phyloP scores from a whole-genome alignment of 2,329 filamentous ascomycete species.

The Microsporum audouinii region DNA sequence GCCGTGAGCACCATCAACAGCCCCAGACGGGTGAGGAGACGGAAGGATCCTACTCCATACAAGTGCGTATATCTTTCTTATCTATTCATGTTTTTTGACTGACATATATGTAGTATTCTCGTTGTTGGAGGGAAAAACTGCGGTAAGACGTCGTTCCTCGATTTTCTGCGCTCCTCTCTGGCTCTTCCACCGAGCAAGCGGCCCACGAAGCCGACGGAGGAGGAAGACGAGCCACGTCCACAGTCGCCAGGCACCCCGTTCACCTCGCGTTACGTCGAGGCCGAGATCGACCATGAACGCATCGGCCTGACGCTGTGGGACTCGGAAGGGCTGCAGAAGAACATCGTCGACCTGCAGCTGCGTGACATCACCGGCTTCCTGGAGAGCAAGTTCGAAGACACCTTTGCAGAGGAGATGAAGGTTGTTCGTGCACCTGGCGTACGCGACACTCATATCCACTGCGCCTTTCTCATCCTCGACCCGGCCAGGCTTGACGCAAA shows the following conservation, averaged over 20 bases:
- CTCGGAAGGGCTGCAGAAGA: conserved; percentile 88
- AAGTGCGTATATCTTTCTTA: conserved; percentile 56
- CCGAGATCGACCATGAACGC: conserved; percentile 83
- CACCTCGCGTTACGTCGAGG: conserved; percentile 80
- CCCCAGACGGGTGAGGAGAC: conserved; percentile 77
- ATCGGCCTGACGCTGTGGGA: conserved; percentile 94
- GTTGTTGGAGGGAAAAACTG: conserved; percentile 77
- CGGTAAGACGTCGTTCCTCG: conserved; percentile 93
- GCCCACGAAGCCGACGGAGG: conserved; percentile 45
- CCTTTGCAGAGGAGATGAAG: conserved; percentile 94
- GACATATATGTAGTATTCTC: conserved; percentile 54
- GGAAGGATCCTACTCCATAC: conserved; percentile 96
- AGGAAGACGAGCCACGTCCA: conserved; percentile 45
- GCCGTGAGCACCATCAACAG: conserved; percentile 85
- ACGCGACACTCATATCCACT: conserved; percentile 94
- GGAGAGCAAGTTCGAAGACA: conserved; percentile 97
- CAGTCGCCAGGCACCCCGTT: conserved; percentile 55
- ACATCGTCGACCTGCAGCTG: conserved; percentile 85
- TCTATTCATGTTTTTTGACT: neutral
- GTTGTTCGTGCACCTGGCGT: conserved; percentile 84
- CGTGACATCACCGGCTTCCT: conserved; percentile 84
- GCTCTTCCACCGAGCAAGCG: conserved; percentile 73
- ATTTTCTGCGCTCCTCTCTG: conserved; percentile 81
- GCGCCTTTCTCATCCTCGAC: conserved; percentile 84
- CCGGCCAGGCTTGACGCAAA: conserved; percentile 76